phyloP scores from a whole-genome alignment of 805 yeast species.

The Blastobotrys robertii region DNA sequence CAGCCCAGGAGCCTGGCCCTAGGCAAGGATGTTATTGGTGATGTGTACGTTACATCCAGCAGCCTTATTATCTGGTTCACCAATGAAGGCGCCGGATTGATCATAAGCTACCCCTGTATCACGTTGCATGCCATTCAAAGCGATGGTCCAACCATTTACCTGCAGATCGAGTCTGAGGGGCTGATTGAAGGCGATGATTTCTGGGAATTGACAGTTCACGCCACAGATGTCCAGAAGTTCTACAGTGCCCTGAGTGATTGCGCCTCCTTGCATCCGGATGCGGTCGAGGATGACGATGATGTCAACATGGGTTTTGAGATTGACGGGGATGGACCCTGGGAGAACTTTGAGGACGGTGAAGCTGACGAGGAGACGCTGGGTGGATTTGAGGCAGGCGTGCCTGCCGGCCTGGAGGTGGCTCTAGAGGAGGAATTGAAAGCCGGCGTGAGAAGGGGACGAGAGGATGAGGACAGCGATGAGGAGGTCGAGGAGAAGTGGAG shows the following conservation, averaged over 20 bases:
- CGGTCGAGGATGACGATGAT: slow-evolving; percentile 9
- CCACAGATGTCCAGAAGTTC: slow-evolving; percentile 6
- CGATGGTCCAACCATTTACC: slow-evolving; percentile 10
- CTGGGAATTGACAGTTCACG: slow-evolving; percentile 8
- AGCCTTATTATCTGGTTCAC: slow-evolving; percentile 17
- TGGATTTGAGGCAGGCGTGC: slow-evolving; percentile 9
- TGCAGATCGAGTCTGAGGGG: slow-evolving; percentile 13
- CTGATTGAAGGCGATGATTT: slow-evolving; percentile 1
- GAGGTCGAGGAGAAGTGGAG: slow-evolving; percentile 17
- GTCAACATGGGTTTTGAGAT: slow-evolving; percentile 1
- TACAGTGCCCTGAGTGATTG: slow-evolving; percentile 18
- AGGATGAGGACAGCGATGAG: slow-evolving; percentile 8
- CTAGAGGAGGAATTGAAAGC: slow-evolving; percentile 8
- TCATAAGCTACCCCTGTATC: slow-evolving; percentile 17
- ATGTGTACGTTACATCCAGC: slow-evolving; percentile 19
- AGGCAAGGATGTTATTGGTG: slow-evolving; percentile 1
- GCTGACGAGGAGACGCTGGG: slow-evolving; percentile 11
- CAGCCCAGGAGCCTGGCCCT: neutral
- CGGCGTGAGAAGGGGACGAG: slow-evolving; percentile 13
- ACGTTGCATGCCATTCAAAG: slow-evolving; percentile 21
- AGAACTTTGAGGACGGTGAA: slow-evolving; percentile 8
- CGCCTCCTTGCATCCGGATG: slow-evolving; percentile 19
- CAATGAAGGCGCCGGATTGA: slow-evolving; percentile 10
- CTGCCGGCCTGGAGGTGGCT: slow-evolving; percentile 18
- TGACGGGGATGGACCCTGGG: slow-evolving; percentile 9